Evolutionary conservation across 768 basidiomycete genomes (phyloP), one percentile per base, ranked within the genome.

Genomic region (Neoboletus magnificus): DNA sequence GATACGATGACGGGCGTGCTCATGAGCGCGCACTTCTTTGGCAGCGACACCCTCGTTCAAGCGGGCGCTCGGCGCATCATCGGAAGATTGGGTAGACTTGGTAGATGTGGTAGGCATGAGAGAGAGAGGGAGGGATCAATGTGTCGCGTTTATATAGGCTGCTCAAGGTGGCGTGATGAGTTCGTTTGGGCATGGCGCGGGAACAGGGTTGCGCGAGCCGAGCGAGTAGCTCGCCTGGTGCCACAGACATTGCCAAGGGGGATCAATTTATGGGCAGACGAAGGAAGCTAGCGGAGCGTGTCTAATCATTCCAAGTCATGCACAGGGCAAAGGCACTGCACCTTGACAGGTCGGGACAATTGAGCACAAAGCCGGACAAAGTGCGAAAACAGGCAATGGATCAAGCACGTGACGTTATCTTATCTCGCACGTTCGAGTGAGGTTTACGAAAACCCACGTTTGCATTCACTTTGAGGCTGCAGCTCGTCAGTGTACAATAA

Each of bases 1-100:
- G 51, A 54, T 60, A 23, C 63, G 70, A 32, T 71, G 70, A 54
- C 72, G 70, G 9, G 70, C 71, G 30, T 68, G 72, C 60, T 71
- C 70, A 13, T 58, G 63, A 22, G 70, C 72, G 16, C 70, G 71
- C 37, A 63, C 62, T 48, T 73, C 71, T 51, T 71, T 71, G 33
- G 61, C 46, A 27, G 7, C 50, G 2, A 48, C 11, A 27, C 55
- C 57, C 49, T 62, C 66, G 39, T 61, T 62, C 48, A 65, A 20
- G 45, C 59, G 58, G 48, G 53, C 43, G 43, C 36, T 50, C 42
- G 43, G 46, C 22, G 56, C 45, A 40, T 71, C 66, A 65, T 70
- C 53, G 44, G 52, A 32, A 27, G 57, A 40, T 48, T 52, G 46
- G 35, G 62, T 59, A 25, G 70, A 53, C 49, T 61, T 62, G 52